phyloP scores from a whole-genome alignment of 371 early-diverging fungal species.

The Saksenaea oblongispora region DNA sequence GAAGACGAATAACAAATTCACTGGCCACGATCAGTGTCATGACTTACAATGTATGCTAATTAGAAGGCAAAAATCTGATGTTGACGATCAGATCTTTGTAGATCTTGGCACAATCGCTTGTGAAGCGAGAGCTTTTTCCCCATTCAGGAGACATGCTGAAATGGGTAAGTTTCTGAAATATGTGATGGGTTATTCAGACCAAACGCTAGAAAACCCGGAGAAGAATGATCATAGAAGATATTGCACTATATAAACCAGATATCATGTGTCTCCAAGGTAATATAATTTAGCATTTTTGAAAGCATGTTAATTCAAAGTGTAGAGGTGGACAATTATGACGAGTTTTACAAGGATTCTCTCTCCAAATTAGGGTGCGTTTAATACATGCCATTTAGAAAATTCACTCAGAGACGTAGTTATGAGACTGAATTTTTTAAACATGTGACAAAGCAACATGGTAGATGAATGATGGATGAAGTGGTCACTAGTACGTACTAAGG shows the following conservation, averaged over 20 bases:
- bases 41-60: conserved; percentile 38
- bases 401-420: conserved; percentile 13
- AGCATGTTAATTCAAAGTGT: not conserved
- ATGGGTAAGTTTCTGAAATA: conserved; percentile 28
- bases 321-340: conserved; percentile 48
- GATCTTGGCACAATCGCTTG: conserved; percentile 55
- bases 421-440: conserved; percentile 29
- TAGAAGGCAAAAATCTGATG: not conserved
- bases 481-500: not conserved
- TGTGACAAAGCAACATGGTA: conserved; percentile 45
- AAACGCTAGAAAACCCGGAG: conserved; percentile 36
- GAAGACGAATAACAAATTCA: not conserved
- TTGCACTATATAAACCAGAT: conserved; percentile 49
- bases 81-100: conserved; percentile 5
- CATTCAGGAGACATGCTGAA: conserved; percentile 46
- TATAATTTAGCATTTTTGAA: not conserved
- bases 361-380: conserved; percentile 30
- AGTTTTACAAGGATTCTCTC: conserved; percentile 29
- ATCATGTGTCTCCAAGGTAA: conserved; percentile 58
- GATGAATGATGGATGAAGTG: not conserved
- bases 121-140: conserved; percentile 59
- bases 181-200: not conserved
- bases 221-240: conserved; percentile 49
- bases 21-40: conserved; percentile 29
- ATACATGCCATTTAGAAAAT: not conserved